Evolutionary conservation across 2,329 filamentous ascomycete genomes (phyloP), one percentile per base, ranked within the genome.

Genomic region (Cladophialophora immunda): DNA sequence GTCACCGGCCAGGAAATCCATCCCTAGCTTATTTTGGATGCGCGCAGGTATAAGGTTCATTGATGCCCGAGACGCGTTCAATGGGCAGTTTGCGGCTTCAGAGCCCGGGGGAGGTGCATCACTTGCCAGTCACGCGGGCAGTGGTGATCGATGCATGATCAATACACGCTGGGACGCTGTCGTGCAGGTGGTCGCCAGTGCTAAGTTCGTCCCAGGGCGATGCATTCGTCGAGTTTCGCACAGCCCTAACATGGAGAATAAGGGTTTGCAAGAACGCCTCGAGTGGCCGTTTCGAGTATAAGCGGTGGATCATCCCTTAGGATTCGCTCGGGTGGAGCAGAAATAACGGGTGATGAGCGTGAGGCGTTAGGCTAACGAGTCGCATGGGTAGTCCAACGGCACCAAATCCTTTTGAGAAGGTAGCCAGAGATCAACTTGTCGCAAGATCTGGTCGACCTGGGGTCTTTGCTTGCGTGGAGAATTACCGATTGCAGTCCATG

Each of bases 351-450:
- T 61, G 61, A 67, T 65, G 65, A 60, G 32, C 65, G 50, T 38
- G 58, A 69, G 62, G 64, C 68, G 65, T 45, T 32, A 19, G 13
- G 36, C 61, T 69, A 69, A 64, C 64, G 60, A 69, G 47, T 34
- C 60, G 53, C 25, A 53, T 59, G 32, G 38, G 27, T 34, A 53
- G 29, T n/a, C 30, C 61, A 52, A 32, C 52, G 17, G 30, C 27
- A 41, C 29, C 41, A 58, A 45, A n/a, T 45, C 25, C 45, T 25
- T 41, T 59, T 59, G 25, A 34, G 15, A n/a, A 22, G 38, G 45
- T 59, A 19, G 50, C 25, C n/a, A 6, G 38, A 47, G 38, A 30
- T 45, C 36, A 47, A 32, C 50, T 8, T 25, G 45, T 50, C 45
- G 53, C 53, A 55, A 55, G 53, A 55, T 34, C 53, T 55, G 25